These are phyloP conservation scores for Asparagopsis taxiformis DNA, from an alignment of 31 red algal genomes.

Conservation along the genomic window DNA sequence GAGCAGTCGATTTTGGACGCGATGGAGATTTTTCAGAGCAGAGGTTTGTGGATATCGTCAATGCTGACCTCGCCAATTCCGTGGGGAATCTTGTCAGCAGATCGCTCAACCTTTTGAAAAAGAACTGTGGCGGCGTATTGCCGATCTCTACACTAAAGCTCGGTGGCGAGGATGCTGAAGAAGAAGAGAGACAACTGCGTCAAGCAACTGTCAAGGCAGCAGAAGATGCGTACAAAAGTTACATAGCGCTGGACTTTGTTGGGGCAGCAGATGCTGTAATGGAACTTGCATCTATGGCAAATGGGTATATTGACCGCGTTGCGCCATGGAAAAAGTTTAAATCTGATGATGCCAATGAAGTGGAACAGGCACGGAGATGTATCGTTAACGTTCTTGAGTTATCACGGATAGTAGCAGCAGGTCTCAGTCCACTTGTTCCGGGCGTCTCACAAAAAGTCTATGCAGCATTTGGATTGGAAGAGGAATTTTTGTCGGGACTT, in stretches of 20 bases:
- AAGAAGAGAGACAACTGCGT: conserved; percentile 35
- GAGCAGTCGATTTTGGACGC: conserved; percentile 82
- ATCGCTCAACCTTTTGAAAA: conserved; percentile 76
- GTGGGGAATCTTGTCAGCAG: conserved; percentile 93
- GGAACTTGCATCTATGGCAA: conserved; percentile 61
- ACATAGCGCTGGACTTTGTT: conserved; percentile 73
- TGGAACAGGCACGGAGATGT: conserved; percentile 36
- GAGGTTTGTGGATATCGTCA: conserved; percentile 77
- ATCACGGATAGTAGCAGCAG: conserved; percentile 72
- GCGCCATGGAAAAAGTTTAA: conserved; percentile 94
- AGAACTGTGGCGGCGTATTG: conserved; percentile 64
- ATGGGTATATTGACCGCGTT: conserved; percentile 83
- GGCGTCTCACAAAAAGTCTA: conserved; percentile 68
- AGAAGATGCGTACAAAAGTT: conserved; percentile 34
- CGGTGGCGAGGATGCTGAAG: conserved; percentile 25
- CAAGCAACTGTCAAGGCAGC: conserved; percentile 34
- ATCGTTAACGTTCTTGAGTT: conserved; percentile 80
- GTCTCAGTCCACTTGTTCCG: conserved; percentile 84
- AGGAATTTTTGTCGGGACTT: conserved; percentile 21
- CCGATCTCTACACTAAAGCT: conserved; percentile 45
- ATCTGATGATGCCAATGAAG: conserved; percentile 45
- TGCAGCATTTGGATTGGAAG: conserved; percentile 57
- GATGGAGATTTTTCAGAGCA: conserved; percentile 96
- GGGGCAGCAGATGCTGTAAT: conserved; percentile 74
- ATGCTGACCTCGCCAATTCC: conserved; percentile 94